Conservation (phyloP, 345 rosid species). For the Clarkia xantiana region DNA sequence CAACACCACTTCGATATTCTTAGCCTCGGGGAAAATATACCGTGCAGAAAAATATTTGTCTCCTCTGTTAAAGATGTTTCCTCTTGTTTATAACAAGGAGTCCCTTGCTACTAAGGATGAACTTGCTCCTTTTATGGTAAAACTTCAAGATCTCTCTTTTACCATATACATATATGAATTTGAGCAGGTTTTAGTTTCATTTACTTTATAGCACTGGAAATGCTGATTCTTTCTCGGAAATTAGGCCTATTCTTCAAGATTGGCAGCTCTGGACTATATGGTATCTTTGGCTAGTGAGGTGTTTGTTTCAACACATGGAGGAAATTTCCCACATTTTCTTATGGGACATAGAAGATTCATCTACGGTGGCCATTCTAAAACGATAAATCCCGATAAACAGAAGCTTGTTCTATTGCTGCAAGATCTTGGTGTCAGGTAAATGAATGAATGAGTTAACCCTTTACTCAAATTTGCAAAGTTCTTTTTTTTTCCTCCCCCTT, state of each 20-base stretch:
- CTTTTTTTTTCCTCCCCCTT: too few species aligned
- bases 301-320: slow-evolving; percentile 87
- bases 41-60: slow-evolving; percentile 50
- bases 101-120: slow-evolving; percentile 78
- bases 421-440: slow-evolving; percentile 60
- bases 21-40: slow-evolving; percentile 78
- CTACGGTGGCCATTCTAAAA: slow-evolving; percentile 76
- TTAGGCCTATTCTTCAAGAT: slow-evolving; percentile 78
- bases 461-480: too few species aligned
- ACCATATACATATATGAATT: neutral
- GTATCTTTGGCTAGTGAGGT: slow-evolving; percentile 87
- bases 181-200: neutral
- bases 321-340: slow-evolving; percentile 89
- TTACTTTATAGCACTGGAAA: neutral
- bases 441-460: too few species aligned
- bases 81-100: slow-evolving; percentile 69
- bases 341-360: slow-evolving; percentile 94
- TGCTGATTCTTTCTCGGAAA: slow-evolving; percentile 1
- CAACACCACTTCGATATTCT: slow-evolving; percentile 62
- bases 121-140: slow-evolving; percentile 78
- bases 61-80: slow-evolving; percentile 73
- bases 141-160: neutral
- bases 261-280: slow-evolving; percentile 89
- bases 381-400: slow-evolving; percentile 70
- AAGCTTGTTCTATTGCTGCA: slow-evolving; percentile 71